Evolutionary conservation across 169 alveolate species (phyloP), one percentile per base, ranked within the genome.

Genomic region (Cytauxzoon felis): DNA sequence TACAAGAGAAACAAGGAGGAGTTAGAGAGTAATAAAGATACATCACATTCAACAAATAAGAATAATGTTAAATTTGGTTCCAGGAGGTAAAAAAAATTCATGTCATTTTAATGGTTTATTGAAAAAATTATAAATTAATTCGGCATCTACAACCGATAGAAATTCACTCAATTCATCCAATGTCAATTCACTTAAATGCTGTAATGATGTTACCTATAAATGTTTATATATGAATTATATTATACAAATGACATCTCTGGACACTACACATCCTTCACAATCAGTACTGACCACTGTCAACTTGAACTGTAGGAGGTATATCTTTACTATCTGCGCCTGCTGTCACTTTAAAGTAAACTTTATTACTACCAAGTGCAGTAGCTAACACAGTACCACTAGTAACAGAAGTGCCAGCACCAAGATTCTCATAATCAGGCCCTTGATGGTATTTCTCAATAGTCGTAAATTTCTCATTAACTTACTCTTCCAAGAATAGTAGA

Each of bases 121-220:
- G 53, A 73, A 73, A 52, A 59, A 73, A 58, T 50, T 65, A 32
- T 50, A 64, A 8, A 73, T 73, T 45, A 57, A 54, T 13, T 45
- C 26, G 1, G 83, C 78, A 27, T 73, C 68, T 3, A 40, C 34
- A 33, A 57, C 66, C 4, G 83, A 78, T 13, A 73, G 53, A 58
- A 73, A 73, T 26, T 43, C 24, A 42, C 63, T 27, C 48, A 73
- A 68, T 21, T 73, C 83, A 21, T 41, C 49, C 47, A 58, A 52
- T n/a, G 56, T 47, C 48, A 73, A 50, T 27, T 73, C 83, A 24
- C 83, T 73, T 43, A 73, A 57, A 3, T 73, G 78, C 53, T 62
- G 27, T 32, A 73, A 54, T 33, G 83, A 73, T 19, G 29, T 65
- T 32, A 53, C 82, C 62, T 40, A 1, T 29, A 52, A 8, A 18